Evolutionary conservation across 805 yeast genomes (phyloP).

Genomic region (Candida xiaguanensis): DNA sequence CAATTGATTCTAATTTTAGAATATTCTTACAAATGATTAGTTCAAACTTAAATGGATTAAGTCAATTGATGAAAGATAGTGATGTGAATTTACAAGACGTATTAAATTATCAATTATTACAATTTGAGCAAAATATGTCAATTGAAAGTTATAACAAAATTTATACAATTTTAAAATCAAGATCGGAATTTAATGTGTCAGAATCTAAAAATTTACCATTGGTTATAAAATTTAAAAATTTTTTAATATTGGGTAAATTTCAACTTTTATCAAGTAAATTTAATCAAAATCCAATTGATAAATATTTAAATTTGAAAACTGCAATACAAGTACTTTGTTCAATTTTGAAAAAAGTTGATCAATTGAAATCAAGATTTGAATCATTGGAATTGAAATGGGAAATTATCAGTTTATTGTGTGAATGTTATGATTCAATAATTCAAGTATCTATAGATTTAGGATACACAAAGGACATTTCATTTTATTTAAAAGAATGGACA

Average conservation of each 20-base stretch:
- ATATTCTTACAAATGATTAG: constrained; percentile 8
- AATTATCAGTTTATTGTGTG: constrained; percentile 30
- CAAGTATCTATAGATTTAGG: constrained; percentile 47
- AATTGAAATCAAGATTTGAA: constrained; percentile 12
- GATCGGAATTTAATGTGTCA: constrained; percentile 26
- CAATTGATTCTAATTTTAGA: constrained; percentile 2
- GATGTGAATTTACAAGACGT: constrained; percentile 12
- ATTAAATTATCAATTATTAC: constrained; percentile 24
- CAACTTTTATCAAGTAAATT: constrained; percentile 28
- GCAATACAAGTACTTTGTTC: constrained; percentile 53
- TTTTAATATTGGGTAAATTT: constrained; percentile 31
- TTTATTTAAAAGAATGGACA: constrained; percentile 48
- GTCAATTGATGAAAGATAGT: constrained; percentile 11
- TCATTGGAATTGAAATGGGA: constrained; percentile 30
- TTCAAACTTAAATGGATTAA: constrained; percentile 15
- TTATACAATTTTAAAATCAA: constrained; percentile 18
- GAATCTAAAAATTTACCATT: constrained; percentile 6
- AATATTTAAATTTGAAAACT: constrained; percentile 41
- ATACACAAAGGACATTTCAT: constrained; percentile 54
- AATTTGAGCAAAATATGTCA: constrained; percentile 27
- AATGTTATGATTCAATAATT: constrained; percentile 38
- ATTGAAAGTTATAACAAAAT: constrained; percentile 21
- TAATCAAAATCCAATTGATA: constrained; percentile 17
- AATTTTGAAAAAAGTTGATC: constrained; percentile 39
- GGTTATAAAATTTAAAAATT: constrained; percentile 19